These are phyloP conservation scores for Mycosphaerella sp. DNA, from an alignment of 2,329 filamentous ascomycete genomes.

Conservation along the genomic window DNA sequence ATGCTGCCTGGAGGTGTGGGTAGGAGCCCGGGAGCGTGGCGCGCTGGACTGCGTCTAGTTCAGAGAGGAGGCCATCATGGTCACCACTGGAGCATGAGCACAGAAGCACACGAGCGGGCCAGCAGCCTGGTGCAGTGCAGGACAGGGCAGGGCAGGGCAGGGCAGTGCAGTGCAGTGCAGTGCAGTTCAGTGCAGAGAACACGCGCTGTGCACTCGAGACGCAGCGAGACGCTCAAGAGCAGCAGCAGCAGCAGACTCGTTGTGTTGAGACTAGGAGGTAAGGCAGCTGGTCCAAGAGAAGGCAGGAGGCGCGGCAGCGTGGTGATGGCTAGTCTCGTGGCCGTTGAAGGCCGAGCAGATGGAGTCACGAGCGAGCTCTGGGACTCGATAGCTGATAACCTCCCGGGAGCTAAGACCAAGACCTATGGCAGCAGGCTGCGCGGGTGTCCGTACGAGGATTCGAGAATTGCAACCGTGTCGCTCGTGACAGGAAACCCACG, in stretches of 20 bases:
- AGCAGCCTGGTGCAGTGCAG: slow-evolving; percentile 11
- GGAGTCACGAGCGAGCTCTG: slow-evolving; percentile 10
- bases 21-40: slow-evolving; percentile 4
- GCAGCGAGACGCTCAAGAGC: slow-evolving; percentile 14
- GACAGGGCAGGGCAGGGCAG: no score
- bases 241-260: neutral
- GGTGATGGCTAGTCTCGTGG: slow-evolving; percentile 5
- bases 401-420: neutral
- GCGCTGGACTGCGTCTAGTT: slow-evolving; percentile 18
- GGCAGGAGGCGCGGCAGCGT: neutral
- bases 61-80: slow-evolving; percentile 19
- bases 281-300: neutral
- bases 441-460: neutral
- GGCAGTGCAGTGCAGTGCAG: neutral
- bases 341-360: slow-evolving; percentile 9
- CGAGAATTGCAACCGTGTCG: neutral
- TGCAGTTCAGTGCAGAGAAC: slow-evolving; percentile 9
- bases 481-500: neutral
- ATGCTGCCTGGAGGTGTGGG: slow-evolving; percentile 2
- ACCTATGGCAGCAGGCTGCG: neutral
- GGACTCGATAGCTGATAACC: slow-evolving; percentile 8
- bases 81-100: slow-evolving; percentile 17
- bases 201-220: slow-evolving; percentile 6
- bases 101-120: slow-evolving; percentile 18
- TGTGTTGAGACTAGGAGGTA: neutral